Base-by-base conservation (phyloP, 306 rosid species). In the Potentilla sterilis region DNA sequence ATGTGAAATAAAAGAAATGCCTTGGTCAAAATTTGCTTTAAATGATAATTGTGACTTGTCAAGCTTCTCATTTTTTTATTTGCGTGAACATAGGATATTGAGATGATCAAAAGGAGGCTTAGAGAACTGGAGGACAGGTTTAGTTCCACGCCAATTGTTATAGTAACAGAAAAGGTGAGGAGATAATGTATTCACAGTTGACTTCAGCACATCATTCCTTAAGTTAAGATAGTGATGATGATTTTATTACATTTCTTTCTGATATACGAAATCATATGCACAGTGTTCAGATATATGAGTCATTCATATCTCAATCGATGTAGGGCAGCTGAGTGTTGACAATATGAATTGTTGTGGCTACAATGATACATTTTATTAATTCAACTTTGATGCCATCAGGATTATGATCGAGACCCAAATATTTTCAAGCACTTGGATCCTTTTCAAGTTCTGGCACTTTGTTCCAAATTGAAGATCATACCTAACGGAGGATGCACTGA, bases 141-240 rank as follows among this genome's bases (percentile, higher is more conserved):
- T 82, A 85, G 78, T 75, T 87, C 75, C 77, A 84, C 81, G 74
- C 93, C 97, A 28, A 68, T 85, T 52, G 85, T 95, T 84, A 77
- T 87, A 44, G 81, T 90, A 67, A 95, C 96, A 38, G 98, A 95
- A 73, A 95, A 95, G 95, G 98, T 92, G 64, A 77, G 71, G 67
- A 58, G 34, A 80, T 79, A 55, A 49, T 32, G 61, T 52, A 11
- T 49, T 58, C 70, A 28, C 22, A 21, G 12, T 61, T 67, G 10
- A 64, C 61, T 61, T 32, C 12, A 14, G 42, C 40, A 52, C 43
- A 70, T 24, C 13, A 24, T 6, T 82, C 8, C 18, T 24, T 48
- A 46, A 16, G 28, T 57, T 44, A 32, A 3, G 32, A 32, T 28
- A 6, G 22, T 7, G 40, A 28, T 51, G 63, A 28, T 34, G 40